Evolutionary conservation across 1,284 basidiomycete genomes (phyloP).

Genomic region (Apiotrichum porosum): DNA sequence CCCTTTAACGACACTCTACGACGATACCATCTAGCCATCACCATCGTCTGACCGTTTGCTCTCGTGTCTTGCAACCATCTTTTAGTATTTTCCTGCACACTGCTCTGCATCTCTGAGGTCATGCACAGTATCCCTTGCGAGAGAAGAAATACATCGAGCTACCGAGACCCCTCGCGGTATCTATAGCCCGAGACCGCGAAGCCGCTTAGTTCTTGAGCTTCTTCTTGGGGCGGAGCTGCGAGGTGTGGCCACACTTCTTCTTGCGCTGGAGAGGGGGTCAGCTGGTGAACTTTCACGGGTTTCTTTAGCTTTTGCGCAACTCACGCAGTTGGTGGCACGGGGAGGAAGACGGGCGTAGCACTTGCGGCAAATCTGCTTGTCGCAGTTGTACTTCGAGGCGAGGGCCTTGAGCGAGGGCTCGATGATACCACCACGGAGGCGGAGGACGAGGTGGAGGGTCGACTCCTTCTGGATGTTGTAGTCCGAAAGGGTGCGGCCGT

Average conservation of each 20-base stretch:
- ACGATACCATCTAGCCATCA: too few species aligned
- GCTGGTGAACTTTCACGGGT: slow-evolving; percentile 2
- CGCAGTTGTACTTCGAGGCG: slow-evolving; percentile 94
- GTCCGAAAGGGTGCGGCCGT: slow-evolving; percentile 88
- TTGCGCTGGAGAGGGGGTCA: slow-evolving; percentile 36
- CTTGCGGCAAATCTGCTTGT: slow-evolving; percentile 98
- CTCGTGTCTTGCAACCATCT: too few species aligned
- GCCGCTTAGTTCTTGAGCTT: slow-evolving; percentile 75
- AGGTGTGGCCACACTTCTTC: slow-evolving; percentile 76
- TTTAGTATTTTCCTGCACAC: too few species aligned
- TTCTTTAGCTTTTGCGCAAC: slow-evolving; percentile 48
- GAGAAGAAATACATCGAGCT: slow-evolving; percentile 30
- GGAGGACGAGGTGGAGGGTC: slow-evolving; percentile 93
- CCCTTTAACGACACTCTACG: too few species aligned
- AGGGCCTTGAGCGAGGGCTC: slow-evolving; percentile 97
- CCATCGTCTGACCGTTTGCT: too few species aligned
- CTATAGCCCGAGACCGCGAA: slow-evolving; percentile 8
- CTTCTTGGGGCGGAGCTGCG: slow-evolving; percentile 82
- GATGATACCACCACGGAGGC: slow-evolving; percentile 97
- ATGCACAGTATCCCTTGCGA: too few species aligned
- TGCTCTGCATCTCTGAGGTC: too few species aligned
- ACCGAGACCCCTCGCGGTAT: slow-evolving; percentile 19
- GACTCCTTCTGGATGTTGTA: slow-evolving; percentile 99
- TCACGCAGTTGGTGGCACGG: slow-evolving; percentile 98
- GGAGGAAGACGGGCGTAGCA: slow-evolving; percentile 99